Conservation (phyloP, 2,329 filamentous ascomycete species). For the Monosporascus sp. region DNA sequence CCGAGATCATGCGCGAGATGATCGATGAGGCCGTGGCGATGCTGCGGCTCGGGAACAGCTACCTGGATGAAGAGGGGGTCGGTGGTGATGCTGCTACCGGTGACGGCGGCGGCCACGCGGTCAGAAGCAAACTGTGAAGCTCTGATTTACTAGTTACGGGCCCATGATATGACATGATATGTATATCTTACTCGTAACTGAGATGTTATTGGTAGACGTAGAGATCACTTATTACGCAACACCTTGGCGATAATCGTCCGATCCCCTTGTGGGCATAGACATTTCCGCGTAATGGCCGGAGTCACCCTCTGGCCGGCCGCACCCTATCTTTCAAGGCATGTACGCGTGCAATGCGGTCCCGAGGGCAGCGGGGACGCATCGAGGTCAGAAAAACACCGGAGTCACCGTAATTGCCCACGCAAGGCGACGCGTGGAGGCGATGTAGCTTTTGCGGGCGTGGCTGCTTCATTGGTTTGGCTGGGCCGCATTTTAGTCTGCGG, state of each 20-base stretch:
- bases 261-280: too few species aligned
- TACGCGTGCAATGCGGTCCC: not conserved
- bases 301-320: too few species aligned
- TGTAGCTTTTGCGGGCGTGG: too few species aligned
- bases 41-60: conserved; percentile 57
- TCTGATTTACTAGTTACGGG: not conserved
- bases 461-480: too few species aligned
- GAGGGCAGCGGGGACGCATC: not conserved
- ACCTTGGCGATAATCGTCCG: not conserved
- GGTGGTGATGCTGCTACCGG: conserved; percentile 6
- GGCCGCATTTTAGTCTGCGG: too few species aligned
- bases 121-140: conserved; percentile 37
- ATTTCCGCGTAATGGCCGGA: too few species aligned
- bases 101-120: conserved; percentile 11
- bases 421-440: too few species aligned
- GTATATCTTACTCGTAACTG: too few species aligned
- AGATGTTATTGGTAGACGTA: too few species aligned
- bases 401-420: too few species aligned
- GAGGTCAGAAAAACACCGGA: too few species aligned
- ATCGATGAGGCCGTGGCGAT: conserved; percentile 67
- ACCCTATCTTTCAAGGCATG: not conserved
- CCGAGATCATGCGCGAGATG: conserved; percentile 86
- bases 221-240: not conserved
- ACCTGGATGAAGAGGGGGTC: conserved; percentile 38
- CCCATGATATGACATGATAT: too few species aligned